These are phyloP conservation scores for Trichoderma sp. DNA, from an alignment of 2,329 filamentous ascomycete species.

Conservation along the genomic window DNA sequence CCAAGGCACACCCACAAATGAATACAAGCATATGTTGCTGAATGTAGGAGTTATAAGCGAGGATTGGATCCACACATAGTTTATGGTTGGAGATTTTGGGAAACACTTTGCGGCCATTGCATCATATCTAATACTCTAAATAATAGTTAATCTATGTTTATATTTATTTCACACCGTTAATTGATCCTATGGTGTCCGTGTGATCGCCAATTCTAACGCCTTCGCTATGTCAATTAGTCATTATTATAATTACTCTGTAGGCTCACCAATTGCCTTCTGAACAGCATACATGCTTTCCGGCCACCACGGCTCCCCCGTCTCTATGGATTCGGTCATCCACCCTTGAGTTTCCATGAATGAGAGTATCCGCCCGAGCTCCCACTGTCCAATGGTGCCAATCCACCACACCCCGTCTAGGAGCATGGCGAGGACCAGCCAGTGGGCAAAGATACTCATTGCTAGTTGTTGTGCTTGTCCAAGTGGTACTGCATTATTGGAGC, in stretches of 20 bases:
- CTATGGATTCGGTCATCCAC: neutral
- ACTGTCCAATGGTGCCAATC: constrained; percentile 11
- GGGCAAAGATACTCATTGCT: constrained; percentile 10
- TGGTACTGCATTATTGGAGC: neutral
- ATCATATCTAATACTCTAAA: neutral
- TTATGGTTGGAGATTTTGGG: neutral
- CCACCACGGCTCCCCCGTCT: neutral
- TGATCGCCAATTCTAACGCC: neutral
- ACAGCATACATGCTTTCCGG: constrained; percentile 9
- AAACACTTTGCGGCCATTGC: neutral
- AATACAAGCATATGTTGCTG: neutral
- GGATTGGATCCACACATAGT: neutral
- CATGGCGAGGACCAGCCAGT: constrained; percentile 13
- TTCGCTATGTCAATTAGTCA: neutral
- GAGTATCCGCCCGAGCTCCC: constrained; percentile 1
- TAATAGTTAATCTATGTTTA: neutral
- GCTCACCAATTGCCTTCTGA: constrained; percentile 10
- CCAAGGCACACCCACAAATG: neutral
- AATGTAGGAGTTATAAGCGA: neutral
- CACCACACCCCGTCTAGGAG: constrained; percentile 15
- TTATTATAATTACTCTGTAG: neutral
- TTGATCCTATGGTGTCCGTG: neutral
- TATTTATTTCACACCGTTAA: neutral
- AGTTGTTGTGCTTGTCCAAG: neutral
- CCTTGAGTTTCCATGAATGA: neutral